Evolutionary conservation across 2,329 filamentous ascomycete genomes (phyloP).

Genomic region (Colletotrichum tanaceti): DNA sequence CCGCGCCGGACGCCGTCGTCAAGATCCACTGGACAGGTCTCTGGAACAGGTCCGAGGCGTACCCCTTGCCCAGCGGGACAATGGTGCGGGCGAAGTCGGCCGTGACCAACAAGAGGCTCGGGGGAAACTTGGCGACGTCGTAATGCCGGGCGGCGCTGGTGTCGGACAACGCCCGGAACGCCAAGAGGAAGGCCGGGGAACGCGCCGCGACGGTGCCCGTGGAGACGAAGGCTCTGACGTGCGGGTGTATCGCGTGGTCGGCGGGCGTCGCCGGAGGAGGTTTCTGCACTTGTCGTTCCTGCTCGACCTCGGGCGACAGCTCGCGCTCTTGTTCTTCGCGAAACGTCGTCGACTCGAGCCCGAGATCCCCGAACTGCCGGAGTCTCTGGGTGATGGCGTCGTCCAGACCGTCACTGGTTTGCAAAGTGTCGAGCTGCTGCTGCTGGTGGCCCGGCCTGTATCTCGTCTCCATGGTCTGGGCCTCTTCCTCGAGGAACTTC

Average conservation of each 20-base stretch:
- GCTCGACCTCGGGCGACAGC: constrained; percentile 71
- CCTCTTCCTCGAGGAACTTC: constrained; percentile 67
- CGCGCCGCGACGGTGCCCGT: constrained; percentile 48
- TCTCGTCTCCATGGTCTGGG: constrained; percentile 61
- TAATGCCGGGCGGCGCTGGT: constrained; percentile 55
- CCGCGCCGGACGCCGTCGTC: constrained; percentile 43
- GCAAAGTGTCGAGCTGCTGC: background rate
- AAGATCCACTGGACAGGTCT: constrained; percentile 67
- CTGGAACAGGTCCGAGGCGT: constrained; percentile 58
- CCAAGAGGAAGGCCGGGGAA: constrained; percentile 54
- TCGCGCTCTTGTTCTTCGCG: constrained; percentile 78
- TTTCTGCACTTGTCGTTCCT: constrained; percentile 66
- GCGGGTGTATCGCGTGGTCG: constrained; percentile 55
- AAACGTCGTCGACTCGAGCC: constrained; percentile 54
- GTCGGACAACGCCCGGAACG: constrained; percentile 56
- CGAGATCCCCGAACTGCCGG: constrained; percentile 49
- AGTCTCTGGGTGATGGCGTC: constrained; percentile 46
- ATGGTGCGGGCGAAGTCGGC: constrained; percentile 63
- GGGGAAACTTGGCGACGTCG: constrained; percentile 51
- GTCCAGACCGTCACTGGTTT: background rate
- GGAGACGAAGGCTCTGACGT: constrained; percentile 55
- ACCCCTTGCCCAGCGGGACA: constrained; percentile 10
- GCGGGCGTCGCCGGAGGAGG: constrained; percentile 55
- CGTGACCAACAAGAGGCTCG: constrained; percentile 59
- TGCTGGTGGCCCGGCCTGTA: constrained; percentile 56